These are phyloP conservation scores for Monilinia polystroma DNA, from an alignment of 2,329 filamentous ascomycete species.

Conservation along the genomic window DNA sequence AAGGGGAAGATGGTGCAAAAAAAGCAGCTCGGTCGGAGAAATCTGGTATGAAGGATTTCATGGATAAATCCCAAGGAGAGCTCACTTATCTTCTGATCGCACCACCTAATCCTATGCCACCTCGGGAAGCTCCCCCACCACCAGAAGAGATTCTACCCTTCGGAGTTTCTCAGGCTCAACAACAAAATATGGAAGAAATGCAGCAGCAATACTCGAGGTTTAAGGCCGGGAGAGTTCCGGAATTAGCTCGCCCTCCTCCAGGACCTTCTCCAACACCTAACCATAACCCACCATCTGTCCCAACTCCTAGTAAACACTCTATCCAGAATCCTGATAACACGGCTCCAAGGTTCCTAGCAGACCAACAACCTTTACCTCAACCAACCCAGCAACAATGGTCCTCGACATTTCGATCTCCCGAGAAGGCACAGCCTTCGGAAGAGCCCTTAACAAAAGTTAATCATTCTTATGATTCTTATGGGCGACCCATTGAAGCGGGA, in stretches of 20 bases:
- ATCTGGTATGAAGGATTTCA: conserved; percentile 57
- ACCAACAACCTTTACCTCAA: conserved; percentile 48
- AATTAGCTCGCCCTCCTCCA: conserved; percentile 46
- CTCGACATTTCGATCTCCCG: conserved; percentile 34
- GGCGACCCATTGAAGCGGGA: conserved; percentile 47
- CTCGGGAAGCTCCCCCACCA: conserved; percentile 61
- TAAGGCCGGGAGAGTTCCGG: conserved; percentile 58
- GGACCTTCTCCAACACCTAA: conserved; percentile 50
- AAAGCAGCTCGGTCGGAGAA: conserved; percentile 44
- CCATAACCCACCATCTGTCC: conserved; percentile 58
- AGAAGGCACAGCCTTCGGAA: conserved; percentile 43
- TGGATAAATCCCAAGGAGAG: conserved; percentile 64
- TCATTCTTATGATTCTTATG: conserved; percentile 58
- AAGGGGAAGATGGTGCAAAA: conserved; percentile 47
- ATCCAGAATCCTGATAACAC: conserved; percentile 46
- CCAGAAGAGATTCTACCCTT: conserved; percentile 56
- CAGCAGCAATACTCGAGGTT: conserved; percentile 46
- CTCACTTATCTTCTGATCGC: conserved; percentile 69
- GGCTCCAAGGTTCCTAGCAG: conserved; percentile 54
- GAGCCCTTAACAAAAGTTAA: conserved; percentile 58
- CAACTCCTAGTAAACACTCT: conserved; percentile 42
- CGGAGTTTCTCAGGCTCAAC: conserved; percentile 44
- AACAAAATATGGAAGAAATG: conserved; percentile 41
- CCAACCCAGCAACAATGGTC: conserved; percentile 43
- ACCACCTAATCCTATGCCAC: conserved; percentile 63